phyloP scores from a whole-genome alignment of 1,284 basidiomycete species.

The Phylloporus gajari region DNA sequence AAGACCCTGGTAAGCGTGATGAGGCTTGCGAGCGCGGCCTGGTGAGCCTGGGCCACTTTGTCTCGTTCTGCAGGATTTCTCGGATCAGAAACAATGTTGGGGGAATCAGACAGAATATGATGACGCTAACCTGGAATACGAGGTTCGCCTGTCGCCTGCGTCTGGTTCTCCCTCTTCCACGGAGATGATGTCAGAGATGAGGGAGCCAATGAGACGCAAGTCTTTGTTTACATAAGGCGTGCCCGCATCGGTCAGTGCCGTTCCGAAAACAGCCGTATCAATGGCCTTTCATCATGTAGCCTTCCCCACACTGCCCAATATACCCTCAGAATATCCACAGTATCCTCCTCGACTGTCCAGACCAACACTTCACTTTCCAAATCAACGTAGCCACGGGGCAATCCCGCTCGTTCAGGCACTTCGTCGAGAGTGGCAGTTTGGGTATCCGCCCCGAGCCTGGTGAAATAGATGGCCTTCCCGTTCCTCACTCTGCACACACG shows the following conservation, averaged over 20 bases:
- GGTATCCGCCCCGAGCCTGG: conserved; percentile 57
- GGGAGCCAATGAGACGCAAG: conserved; percentile 61
- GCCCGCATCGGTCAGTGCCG: too few species aligned
- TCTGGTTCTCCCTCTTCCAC: conserved; percentile 42
- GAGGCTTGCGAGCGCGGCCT: neutral
- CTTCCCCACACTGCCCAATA: conserved; percentile 48
- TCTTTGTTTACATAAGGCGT: too few species aligned
- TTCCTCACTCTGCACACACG: neutral
- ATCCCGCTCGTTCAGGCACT: conserved; percentile 57
- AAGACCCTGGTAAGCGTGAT: conserved; percentile 69
- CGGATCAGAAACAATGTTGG: conserved; percentile 21
- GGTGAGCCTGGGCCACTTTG: conserved; percentile 68
- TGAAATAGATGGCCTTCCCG: conserved; percentile 74
- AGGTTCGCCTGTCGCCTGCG: conserved; percentile 62
- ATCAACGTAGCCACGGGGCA: conserved; percentile 67
- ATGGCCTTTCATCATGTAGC: too few species aligned
- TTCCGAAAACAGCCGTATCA: too few species aligned
- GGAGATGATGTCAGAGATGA: conserved; percentile 56
- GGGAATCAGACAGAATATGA: conserved; percentile 34
- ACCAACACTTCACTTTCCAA: conserved; percentile 62
- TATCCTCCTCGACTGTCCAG: conserved; percentile 64
- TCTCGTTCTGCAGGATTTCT: conserved; percentile 66
- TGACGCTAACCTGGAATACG: conserved; percentile 87
- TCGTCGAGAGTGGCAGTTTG: conserved; percentile 66
- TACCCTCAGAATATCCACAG: conserved; percentile 67